These are phyloP conservation scores for Microbotryum violaceum DNA, from an alignment of 1,284 basidiomycete genomes.

Conservation along the genomic window DNA sequence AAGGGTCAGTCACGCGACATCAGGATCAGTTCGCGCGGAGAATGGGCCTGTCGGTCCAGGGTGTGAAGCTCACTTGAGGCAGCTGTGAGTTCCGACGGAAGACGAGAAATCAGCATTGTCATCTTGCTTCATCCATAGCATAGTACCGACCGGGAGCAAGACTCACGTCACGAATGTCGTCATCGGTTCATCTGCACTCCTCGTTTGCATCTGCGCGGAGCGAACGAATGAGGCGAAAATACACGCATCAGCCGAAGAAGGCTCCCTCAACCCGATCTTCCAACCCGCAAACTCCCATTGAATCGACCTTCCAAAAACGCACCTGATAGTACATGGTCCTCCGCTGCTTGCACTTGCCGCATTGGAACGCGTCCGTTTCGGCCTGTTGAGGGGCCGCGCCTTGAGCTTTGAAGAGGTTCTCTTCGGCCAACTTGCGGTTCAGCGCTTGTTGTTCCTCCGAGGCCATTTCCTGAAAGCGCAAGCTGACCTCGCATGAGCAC, in stretches of 20 bases:
- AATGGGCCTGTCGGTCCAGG: background rate
- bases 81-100: slow-evolving; percentile 53
- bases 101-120: background rate
- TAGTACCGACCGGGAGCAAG: background rate
- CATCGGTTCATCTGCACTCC: slow-evolving; percentile 95
- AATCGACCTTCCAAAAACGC: background rate
- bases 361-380: slow-evolving; percentile 98
- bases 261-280: background rate
- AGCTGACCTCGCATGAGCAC: background rate
- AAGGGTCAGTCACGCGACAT: background rate
- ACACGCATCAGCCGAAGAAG: background rate
- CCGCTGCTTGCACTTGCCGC: slow-evolving; percentile 70
- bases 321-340: slow-evolving; percentile 83
- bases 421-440: slow-evolving; percentile 71
- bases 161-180: slow-evolving; percentile 57
- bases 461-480: slow-evolving; percentile 73
- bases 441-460: slow-evolving; percentile 80
- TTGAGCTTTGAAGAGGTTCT: slow-evolving; percentile 86
- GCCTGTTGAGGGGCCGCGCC: slow-evolving; percentile 74
- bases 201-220: slow-evolving; percentile 60
- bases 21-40: background rate
- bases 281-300: background rate
- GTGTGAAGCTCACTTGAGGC: slow-evolving; percentile 48
- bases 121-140: background rate
- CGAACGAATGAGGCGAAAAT: background rate